Evolutionary conservation across 257 asterid genomes (phyloP).

Genomic region (Euphrasia confusa): DNA sequence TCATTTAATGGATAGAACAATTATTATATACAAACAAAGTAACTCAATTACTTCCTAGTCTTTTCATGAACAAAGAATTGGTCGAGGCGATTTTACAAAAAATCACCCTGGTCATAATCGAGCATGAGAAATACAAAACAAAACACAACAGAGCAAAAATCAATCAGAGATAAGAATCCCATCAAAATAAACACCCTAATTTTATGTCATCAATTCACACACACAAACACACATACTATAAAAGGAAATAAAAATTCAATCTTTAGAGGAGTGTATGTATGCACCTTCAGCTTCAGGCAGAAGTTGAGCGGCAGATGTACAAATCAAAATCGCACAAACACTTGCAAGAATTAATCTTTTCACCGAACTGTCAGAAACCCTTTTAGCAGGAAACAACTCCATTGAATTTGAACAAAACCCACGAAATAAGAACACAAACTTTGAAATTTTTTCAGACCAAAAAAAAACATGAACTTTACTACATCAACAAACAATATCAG

Average conservation of each 20-base stretch:
- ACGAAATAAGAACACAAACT: neutral
- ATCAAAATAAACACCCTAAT: no score
- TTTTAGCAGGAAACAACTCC: constrained; percentile 12
- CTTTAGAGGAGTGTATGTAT: neutral
- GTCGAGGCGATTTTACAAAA: neutral
- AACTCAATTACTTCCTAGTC: neutral
- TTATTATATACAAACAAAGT: neutral
- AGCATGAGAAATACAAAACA: no score
- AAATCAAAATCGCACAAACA: constrained; percentile 26
- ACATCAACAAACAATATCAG: neutral
- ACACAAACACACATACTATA: neutral
- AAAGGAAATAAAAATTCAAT: neutral
- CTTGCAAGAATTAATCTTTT: constrained; percentile 16
- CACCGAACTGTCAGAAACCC: neutral
- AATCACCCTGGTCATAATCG: no score
- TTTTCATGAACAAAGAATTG: constrained; percentile 2
- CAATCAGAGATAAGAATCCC: no score
- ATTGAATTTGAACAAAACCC: constrained; percentile 4
- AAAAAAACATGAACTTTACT: neutral
- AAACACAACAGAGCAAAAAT: no score
- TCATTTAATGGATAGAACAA: no score
- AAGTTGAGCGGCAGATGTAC: constrained; percentile 44
- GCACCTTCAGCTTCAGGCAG: constrained; percentile 53
- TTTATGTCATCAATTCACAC: neutral
- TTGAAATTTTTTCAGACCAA: neutral